Evolutionary conservation across 163 green algal genomes (phyloP), one percentile per base, ranked within the genome.

Genomic region (Chlamydomonas reinhardtii): DNA sequence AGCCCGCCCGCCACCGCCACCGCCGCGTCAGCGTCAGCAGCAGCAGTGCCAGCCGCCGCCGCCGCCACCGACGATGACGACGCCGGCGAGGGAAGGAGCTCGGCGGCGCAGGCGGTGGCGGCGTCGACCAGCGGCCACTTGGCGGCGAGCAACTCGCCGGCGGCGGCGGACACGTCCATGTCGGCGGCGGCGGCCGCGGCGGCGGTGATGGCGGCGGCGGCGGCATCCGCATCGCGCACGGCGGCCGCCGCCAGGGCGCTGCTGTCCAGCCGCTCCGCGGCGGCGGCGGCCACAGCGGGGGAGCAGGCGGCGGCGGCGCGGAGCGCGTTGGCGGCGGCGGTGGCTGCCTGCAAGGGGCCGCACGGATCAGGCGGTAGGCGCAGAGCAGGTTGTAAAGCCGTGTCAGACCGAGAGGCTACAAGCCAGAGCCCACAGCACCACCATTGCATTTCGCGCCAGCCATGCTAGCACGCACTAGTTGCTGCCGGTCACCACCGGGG

Each of bases 111-210:
- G 8, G 80, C 80, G 27, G 80, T 86, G 17, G 70, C 70, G 5
- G 80, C 80, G 56, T 86, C 80, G 25, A 86, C 70, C 70, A 86
- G 80, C 4, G 80, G 69, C 80, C 80, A 86, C 69, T 86, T 86
- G 54, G 70, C 80, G 16, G 69, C 80, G 70, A 73, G 70, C 4
- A 86, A 52, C 8, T 85, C 79, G 24, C 24, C 25, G 4, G 8
- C 0, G 24, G 31, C 66, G 4, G 66, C 31, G 6, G 66, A n/a
- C 29, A 71, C 16, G 29, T 71, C n/a, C 29, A 71, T 37, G 61
- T 24, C 61, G 61, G 61, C 20, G 5, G 59, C 59, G 9, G 22
- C 59, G 59, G 59, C 59, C 4, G 59, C 22, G 24, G 59, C 24
- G 2, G 59, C 59, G 24, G 2, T 16, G 9, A 66, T 11, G 24